These are phyloP conservation scores for Turnera subulata DNA, from an alignment of 345 rosid species.

Conservation along the genomic window DNA sequence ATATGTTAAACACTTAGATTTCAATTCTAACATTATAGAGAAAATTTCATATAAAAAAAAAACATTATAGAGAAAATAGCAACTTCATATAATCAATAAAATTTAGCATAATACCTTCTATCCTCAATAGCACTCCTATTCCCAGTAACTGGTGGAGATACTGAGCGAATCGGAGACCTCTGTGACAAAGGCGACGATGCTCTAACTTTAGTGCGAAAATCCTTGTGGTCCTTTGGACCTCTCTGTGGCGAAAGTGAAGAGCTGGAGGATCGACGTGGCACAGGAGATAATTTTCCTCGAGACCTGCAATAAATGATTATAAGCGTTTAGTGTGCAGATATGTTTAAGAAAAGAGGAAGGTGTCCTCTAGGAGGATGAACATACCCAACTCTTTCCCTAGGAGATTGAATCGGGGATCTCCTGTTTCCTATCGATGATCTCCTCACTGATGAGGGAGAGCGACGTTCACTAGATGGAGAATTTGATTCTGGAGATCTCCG, in stretches of 20 bases:
- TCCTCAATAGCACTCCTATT: conserved; percentile 26
- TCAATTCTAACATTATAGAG: not conserved
- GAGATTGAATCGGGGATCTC: conserved; percentile 41
- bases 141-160: conserved; percentile 22
- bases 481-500: conserved; percentile 40
- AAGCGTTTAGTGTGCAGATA: not conserved
- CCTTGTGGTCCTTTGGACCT: conserved; percentile 19
- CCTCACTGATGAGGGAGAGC: conserved; percentile 41
- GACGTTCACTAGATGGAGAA: conserved; percentile 46
- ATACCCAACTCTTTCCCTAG: conserved; percentile 51
- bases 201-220: conserved; percentile 11
- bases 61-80: not conserved
- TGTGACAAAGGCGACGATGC: conserved; percentile 25
- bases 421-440: conserved; percentile 31
- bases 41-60: not conserved
- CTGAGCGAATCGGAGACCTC: conserved; percentile 22
- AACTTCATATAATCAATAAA: too few species aligned
- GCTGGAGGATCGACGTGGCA: conserved; percentile 8
- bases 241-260: conserved; percentile 15
- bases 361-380: conserved; percentile 3
- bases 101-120: conserved; percentile 24
- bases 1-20: not conserved
- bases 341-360: not conserved
- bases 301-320: conserved; percentile 17
- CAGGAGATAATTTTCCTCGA: conserved; percentile 23